Evolutionary conservation across 495 filamentous ascomycete species (phyloP).

Genomic region (Penicillium parvum): DNA sequence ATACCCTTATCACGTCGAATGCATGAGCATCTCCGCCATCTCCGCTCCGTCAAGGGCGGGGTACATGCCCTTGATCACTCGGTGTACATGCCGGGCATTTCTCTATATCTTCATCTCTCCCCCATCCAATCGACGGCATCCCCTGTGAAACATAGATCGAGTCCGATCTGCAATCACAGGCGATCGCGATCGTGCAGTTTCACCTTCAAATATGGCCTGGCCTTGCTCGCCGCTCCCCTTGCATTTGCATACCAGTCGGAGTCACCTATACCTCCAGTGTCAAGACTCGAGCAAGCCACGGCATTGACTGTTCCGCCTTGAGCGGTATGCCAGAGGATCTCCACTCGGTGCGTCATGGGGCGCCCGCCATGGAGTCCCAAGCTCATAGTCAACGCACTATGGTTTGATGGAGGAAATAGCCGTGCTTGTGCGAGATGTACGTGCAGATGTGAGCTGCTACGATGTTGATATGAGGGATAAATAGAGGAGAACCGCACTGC

Average conservation of each 20-base stretch:
- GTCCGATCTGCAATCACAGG: slow-evolving; percentile 14
- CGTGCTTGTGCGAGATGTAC: slow-evolving; percentile 6
- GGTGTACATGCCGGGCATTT: slow-evolving; percentile 1
- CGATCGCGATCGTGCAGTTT: slow-evolving; percentile 21
- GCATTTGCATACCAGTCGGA: slow-evolving; percentile 18
- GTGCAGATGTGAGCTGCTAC: background rate
- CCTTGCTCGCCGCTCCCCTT: slow-evolving; percentile 20
- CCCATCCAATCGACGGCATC: too few species aligned
- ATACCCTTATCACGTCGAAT: slow-evolving; percentile 4
- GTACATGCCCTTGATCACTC: slow-evolving; percentile 8
- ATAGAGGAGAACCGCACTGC: background rate
- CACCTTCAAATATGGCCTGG: slow-evolving; percentile 14
- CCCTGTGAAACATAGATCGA: slow-evolving; percentile 13
- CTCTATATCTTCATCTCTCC: background rate
- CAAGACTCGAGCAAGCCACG: too few species aligned
- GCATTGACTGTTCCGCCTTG: background rate
- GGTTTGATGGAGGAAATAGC: slow-evolving; percentile 18
- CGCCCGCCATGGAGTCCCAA: slow-evolving; percentile 9
- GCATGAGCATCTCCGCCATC: slow-evolving; percentile 20
- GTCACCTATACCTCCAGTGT: background rate
- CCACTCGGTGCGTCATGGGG: slow-evolving; percentile 27
- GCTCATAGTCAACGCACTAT: slow-evolving; percentile 4
- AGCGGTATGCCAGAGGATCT: slow-evolving; percentile 12
- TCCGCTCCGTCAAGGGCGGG: slow-evolving; percentile 20
- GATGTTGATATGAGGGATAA: slow-evolving; percentile 2